Evolutionary conservation across 2,329 filamentous ascomycete species (phyloP), one percentile per base, ranked within the genome.

Genomic region (Monosporascus sp.): DNA sequence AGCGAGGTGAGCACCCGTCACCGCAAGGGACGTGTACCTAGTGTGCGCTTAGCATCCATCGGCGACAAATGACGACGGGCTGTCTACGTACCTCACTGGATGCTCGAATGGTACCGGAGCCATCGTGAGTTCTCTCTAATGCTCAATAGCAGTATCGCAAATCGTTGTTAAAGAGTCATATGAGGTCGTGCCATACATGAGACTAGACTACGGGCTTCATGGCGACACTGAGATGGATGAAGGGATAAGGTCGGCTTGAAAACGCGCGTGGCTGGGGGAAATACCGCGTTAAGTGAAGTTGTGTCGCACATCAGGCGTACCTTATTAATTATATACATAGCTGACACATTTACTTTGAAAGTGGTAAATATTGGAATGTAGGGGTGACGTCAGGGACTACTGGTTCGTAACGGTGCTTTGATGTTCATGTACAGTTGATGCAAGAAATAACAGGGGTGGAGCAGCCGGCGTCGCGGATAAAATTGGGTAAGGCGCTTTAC

Each of bases 11-110:
- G 60, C 55, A 20, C 53, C 58, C 37, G 63, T 67, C 20, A 68
- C 48, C 35, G 61, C 60, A 53, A 70, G 50, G 11, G 71, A 67
- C 16, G 65, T 45, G 49, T 67, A 69, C 40, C 71, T 74, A 55
- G 27, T 31, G 24, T 19, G 26, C 24, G 41, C 38, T 45, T 51
- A 27, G 20, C 37, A 16, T 50, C 49, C 5, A 22, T 51, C 37
- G 46, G 38, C 20, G 22, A 5, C 11, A 27, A 31, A 7, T 8
- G 16, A n/a, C 3, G 19, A 8, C 9, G 11, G 5, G 49, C 16
- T 26, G 11, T n/a, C 46, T 11, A 55, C 48, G 19, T 60, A 68
- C 66, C 61, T 64, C 49, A 66, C 54, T 31, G 62, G 57, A 46
- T 66, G 61, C 49, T 59, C 55, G 46, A 64, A 66, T 16, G 62